Percentiles rank a stretch among this genome's conserved stretches.
Evolutionary conservation across 148 eudicot species (phyloP).

Genomic region (Vaccinium vitisidaea): DNA sequence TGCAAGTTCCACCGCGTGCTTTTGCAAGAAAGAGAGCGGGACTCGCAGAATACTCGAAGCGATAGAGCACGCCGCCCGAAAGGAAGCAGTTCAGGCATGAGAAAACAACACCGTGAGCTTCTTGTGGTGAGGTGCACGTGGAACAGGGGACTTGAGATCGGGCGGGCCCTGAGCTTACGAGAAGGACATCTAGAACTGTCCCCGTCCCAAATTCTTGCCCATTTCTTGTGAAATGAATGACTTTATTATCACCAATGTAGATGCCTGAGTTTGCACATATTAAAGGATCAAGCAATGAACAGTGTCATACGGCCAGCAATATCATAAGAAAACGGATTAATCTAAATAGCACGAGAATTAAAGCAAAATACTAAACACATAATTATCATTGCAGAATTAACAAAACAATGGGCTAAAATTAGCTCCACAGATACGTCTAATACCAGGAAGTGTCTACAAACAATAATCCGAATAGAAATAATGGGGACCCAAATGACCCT

Average conservation of each 20-base stretch:
- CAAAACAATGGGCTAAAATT: background rate
- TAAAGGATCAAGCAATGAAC: background rate
- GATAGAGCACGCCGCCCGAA: constrained; percentile 1
- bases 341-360: background rate
- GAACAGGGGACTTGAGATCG: constrained; percentile 54
- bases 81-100: constrained; percentile 13
- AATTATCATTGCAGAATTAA: background rate
- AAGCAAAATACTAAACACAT: background rate
- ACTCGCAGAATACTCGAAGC: constrained; percentile 3
- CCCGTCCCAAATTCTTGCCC: constrained; percentile 90
- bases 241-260: constrained; percentile 64
- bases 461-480: background rate
- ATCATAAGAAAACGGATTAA: background rate
- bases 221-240: constrained; percentile 77
- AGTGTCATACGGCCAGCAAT: background rate
- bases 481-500: background rate
- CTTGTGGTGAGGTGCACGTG: constrained; percentile 46
- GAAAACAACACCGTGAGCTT: constrained; percentile 18
- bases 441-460: background rate
- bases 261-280: constrained; percentile 33
- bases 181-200: constrained; percentile 56
- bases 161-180: constrained; percentile 66
- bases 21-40: constrained; percentile 13
- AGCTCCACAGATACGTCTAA: background rate
- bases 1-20: constrained; percentile 12